Percentiles rank a stretch among this genome's conserved stretches.
phyloP scores from a whole-genome alignment of 257 asterid species.

The Przewalskia tangutica region DNA sequence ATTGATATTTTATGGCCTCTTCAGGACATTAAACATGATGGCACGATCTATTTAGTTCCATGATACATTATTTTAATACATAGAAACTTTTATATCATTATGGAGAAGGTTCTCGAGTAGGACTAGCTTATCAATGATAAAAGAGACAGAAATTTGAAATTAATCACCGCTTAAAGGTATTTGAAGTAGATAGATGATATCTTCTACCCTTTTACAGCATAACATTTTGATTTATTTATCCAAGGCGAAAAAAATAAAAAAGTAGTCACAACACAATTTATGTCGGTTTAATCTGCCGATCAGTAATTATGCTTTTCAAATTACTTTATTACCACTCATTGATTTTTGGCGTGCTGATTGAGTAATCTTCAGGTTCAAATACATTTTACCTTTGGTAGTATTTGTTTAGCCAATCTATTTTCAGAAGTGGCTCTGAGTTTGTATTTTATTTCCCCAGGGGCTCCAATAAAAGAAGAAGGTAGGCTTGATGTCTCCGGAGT shows the following conservation, averaged over 20 bases:
- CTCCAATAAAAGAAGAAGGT: conserved; percentile 10
- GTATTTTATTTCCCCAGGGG: conserved; percentile 6
- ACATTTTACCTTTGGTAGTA: background rate
- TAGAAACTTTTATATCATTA: background rate
- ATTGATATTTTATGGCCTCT: background rate
- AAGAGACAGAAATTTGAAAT: background rate
- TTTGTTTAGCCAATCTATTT: background rate
- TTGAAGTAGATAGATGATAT: background rate
- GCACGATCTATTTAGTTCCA: background rate
- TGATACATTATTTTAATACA: background rate
- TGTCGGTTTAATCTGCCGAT: background rate
- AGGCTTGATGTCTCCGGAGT: conserved; percentile 26
- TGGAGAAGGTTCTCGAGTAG: background rate
- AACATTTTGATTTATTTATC: background rate
- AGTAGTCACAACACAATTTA: background rate
- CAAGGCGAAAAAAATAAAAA: background rate
- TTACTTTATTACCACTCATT: background rate
- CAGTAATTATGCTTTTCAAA: background rate
- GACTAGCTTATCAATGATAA: background rate
- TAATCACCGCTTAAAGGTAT: background rate
- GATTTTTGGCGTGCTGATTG: background rate
- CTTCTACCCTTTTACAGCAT: background rate
- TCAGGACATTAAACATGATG: background rate
- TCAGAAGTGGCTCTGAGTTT: background rate
- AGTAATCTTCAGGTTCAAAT: background rate